phyloP scores from a whole-genome alignment of 2,329 filamentous ascomycete species.

The Hypoxylon sp. region DNA sequence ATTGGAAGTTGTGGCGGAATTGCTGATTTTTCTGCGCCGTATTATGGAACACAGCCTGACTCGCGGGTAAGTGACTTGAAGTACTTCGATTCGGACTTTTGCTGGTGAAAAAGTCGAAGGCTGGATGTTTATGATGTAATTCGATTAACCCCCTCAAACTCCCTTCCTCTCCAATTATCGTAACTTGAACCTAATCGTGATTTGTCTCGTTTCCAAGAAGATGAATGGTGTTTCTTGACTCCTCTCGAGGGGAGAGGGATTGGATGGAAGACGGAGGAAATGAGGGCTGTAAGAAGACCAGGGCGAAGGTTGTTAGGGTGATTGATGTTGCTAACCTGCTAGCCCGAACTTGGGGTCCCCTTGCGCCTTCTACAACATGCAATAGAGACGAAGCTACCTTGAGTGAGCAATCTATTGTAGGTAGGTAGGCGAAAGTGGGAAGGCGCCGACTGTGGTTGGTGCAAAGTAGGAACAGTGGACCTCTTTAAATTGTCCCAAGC shows the following conservation, averaged over 20 bases:
- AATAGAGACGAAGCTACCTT: slow-evolving; percentile 35
- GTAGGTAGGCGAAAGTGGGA: slow-evolving; percentile 28
- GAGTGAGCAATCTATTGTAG: slow-evolving; percentile 32
- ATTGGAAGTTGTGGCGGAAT: slow-evolving; percentile 22
- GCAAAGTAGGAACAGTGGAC: slow-evolving; percentile 36
- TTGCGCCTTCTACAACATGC: slow-evolving; percentile 39
- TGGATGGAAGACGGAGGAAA: slow-evolving; percentile 34
- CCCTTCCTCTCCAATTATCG: slow-evolving; percentile 40
- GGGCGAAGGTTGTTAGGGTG: slow-evolving; percentile 47
- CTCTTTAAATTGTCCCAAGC: slow-evolving; percentile 44
- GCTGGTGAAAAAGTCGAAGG: slow-evolving; percentile 23
- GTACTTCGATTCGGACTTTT: slow-evolving; percentile 25
- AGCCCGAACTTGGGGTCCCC: slow-evolving; percentile 42
- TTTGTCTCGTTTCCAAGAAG: slow-evolving; percentile 34
- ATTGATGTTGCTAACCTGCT: slow-evolving; percentile 44
- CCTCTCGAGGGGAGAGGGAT: slow-evolving; percentile 18
- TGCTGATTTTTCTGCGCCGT: slow-evolving; percentile 23
- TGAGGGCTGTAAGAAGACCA: slow-evolving; percentile 35
- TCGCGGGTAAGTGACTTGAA: slow-evolving; percentile 27
- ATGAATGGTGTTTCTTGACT: slow-evolving; percentile 22
- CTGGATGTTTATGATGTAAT: slow-evolving; percentile 36
- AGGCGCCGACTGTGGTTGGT: slow-evolving; percentile 38
- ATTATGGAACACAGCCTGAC: slow-evolving; percentile 29
- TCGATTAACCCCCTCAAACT: slow-evolving; percentile 39
- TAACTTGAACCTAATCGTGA: slow-evolving; percentile 39